Evolutionary conservation across 2,329 filamentous ascomycete species (phyloP).

Genomic region (Pseudogymnoascus sp.): DNA sequence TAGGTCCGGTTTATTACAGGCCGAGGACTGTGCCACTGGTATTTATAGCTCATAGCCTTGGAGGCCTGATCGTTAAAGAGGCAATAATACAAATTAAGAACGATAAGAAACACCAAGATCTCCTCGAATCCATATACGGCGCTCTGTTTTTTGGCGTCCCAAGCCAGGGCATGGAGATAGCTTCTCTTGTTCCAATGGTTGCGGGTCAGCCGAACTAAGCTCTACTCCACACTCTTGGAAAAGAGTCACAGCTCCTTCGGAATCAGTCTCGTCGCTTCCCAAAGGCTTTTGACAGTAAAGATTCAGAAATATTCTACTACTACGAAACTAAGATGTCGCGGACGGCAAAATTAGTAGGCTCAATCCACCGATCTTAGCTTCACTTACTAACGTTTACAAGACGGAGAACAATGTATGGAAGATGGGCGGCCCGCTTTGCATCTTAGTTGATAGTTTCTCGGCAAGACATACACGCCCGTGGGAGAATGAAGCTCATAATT

Average conservation of each 20-base stretch:
- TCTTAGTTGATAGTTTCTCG: constrained; percentile 2
- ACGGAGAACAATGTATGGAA: background rate
- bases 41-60: constrained; percentile 18
- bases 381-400: background rate
- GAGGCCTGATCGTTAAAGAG: constrained; percentile 19
- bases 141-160: constrained; percentile 15
- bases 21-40: constrained; percentile 11
- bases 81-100: constrained; percentile 12
- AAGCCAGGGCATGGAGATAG: constrained; percentile 14
- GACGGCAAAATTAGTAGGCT: constrained; percentile 12
- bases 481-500: constrained; percentile 5
- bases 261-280: constrained; percentile 6
- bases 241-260: constrained; percentile 10
- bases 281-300: constrained; percentile 7
- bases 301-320: constrained; percentile 12
- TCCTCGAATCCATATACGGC: constrained; percentile 9
- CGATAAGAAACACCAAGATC: background rate
- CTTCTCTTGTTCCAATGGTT: constrained; percentile 13
- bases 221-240: constrained; percentile 8
- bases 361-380: background rate
- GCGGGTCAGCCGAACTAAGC: constrained; percentile 11
- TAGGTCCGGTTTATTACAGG: too few relatives aligned
- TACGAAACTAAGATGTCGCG: constrained; percentile 13
- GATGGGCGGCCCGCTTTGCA: background rate
- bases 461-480: background rate